Percentiles rank a stretch among this genome's conserved stretches.
Evolutionary conservation across 2,329 filamentous ascomycete genomes (phyloP).

Genomic region (Daldinia sp.): DNA sequence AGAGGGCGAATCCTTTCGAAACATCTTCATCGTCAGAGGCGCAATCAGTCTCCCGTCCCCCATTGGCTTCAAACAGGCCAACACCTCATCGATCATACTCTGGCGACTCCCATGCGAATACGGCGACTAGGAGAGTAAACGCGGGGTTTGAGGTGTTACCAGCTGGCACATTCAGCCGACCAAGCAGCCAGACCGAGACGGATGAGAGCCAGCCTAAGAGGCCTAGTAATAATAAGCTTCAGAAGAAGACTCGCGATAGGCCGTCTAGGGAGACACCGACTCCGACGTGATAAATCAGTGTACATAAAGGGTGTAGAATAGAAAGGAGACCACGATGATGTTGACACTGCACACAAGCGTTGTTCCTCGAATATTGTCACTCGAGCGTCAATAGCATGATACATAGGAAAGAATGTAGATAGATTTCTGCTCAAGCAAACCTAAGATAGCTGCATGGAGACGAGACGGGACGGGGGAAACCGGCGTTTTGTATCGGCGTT

Average conservation of each 20-base stretch:
- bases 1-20: constrained; percentile 31
- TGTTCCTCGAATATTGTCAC: constrained; percentile 5
- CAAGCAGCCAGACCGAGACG: constrained; percentile 35
- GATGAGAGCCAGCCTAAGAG: constrained; percentile 31
- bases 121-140: constrained; percentile 42
- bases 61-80: constrained; percentile 33
- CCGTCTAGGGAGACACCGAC: constrained; percentile 25
- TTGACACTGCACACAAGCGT: constrained; percentile 1
- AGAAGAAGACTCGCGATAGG: constrained; percentile 36
- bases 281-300: constrained; percentile 17
- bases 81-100: constrained; percentile 43
- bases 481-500: constrained; percentile 28
- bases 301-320: constrained; percentile 21
- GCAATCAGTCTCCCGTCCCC: constrained; percentile 22
- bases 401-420: constrained; percentile 29
- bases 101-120: constrained; percentile 39
- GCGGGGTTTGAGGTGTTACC: constrained; percentile 46
- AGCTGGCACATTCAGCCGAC: constrained; percentile 42
- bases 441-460: constrained; percentile 21
- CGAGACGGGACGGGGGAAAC: constrained; percentile 9
- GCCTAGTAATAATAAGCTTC: constrained; percentile 31
- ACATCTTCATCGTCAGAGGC: constrained; percentile 5
- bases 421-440: constrained; percentile 34
- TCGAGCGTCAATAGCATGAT: constrained; percentile 12
- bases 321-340: constrained; percentile 12